A percentile compares a stretch with the other conserved stretches of the same genome.
Evolutionary conservation across 2,329 filamentous ascomycete genomes (phyloP).

Genomic region (Epichloe elymi): DNA sequence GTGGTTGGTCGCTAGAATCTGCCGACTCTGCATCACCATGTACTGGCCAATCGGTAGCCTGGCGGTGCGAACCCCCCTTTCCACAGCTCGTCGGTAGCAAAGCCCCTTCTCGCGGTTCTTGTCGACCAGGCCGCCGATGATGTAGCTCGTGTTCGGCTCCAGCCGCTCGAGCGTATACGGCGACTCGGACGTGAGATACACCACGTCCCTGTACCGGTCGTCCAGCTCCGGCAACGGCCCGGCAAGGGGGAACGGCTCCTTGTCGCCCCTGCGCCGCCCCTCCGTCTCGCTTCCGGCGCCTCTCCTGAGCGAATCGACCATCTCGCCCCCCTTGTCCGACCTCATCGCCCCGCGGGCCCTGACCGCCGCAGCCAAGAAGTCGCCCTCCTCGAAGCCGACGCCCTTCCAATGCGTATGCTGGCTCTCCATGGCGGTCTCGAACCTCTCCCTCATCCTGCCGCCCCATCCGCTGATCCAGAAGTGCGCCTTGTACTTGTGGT

Average conservation of each 20-base stretch:
- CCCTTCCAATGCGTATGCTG: conserved; percentile 71
- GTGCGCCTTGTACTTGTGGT: conserved; percentile 53
- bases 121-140: conserved; percentile 89
- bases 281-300: conserved; percentile 17
- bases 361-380: conserved; percentile 58
- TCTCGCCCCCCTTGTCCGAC: conserved; percentile 31
- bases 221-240: conserved; percentile 19
- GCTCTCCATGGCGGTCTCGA: conserved; percentile 59
- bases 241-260: conserved; percentile 21
- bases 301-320: conserved; percentile 44
- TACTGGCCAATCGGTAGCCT: conserved; percentile 92
- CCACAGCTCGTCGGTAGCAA: conserved; percentile 70
- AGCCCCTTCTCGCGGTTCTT: conserved; percentile 93
- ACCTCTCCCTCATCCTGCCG: conserved; percentile 61
- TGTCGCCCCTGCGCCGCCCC: conserved; percentile 16
- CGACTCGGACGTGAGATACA: conserved; percentile 92
- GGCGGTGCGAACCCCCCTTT: conserved; percentile 71
- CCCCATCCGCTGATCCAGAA: conserved; percentile 68
- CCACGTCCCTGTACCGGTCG: conserved; percentile 34
- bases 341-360: conserved; percentile 57
- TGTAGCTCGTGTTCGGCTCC: conserved; percentile 79
- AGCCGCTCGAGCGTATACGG: conserved; percentile 69
- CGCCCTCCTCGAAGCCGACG: conserved; percentile 57
- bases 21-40: conserved; percentile 76
- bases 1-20: conserved; percentile 86